Evolutionary conservation across 148 eudicot species (phyloP).

Genomic region (Hydrangea macrophylla): DNA sequence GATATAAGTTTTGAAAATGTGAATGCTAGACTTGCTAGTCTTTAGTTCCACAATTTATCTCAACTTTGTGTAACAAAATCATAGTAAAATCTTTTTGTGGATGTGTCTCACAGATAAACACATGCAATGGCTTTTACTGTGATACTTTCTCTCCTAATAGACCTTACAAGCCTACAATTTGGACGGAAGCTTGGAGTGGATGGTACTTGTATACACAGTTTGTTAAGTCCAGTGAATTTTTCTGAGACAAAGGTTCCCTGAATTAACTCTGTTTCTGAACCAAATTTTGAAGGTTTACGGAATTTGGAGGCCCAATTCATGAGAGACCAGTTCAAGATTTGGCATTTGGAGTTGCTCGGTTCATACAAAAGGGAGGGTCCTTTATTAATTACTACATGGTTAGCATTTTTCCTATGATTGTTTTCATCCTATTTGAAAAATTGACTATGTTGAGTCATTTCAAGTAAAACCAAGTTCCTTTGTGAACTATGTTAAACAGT

Average conservation of each 20-base stretch:
- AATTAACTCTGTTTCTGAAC: constrained; percentile 5
- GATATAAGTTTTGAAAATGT: background rate
- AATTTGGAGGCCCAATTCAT: constrained; percentile 71
- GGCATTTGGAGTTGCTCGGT: constrained; percentile 83
- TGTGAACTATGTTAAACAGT: constrained; percentile 37
- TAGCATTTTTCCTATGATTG: constrained; percentile 10
- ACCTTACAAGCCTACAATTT: constrained; percentile 75
- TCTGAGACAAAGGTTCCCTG: background rate
- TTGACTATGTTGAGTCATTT: background rate
- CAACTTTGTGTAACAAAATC: constrained; percentile 12
- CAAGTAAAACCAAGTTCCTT: background rate
- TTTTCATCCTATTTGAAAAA: background rate
- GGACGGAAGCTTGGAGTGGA: constrained; percentile 99
- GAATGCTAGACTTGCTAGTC: background rate
- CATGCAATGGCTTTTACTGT: constrained; percentile 94
- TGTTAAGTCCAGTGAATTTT: background rate
- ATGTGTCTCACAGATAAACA: constrained; percentile 57
- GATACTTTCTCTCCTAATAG: constrained; percentile 71
- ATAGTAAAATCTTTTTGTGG: background rate
- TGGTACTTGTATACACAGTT: constrained; percentile 41
- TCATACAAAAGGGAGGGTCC: constrained; percentile 88
- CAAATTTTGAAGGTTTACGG: constrained; percentile 58
- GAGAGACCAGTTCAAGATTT: constrained; percentile 89
- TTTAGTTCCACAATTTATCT: background rate
- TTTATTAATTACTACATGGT: constrained; percentile 94